Percentiles rank a stretch among this genome's conserved stretches.
Conservation (phyloP, 208 protist genomes). For the Acanthamoeba lenticulata region DNA sequence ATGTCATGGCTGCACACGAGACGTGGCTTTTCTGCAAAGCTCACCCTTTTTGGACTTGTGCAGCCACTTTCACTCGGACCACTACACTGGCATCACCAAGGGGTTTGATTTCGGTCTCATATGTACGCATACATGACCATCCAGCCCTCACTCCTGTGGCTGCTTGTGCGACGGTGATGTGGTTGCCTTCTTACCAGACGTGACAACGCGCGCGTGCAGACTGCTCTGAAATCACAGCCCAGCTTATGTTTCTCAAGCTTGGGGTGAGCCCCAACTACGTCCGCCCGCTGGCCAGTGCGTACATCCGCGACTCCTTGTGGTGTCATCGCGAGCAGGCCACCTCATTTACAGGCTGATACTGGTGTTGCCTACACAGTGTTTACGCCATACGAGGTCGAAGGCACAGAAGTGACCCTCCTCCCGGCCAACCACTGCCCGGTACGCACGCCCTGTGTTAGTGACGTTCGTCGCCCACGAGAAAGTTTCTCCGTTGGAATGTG, state of each 20-base stretch:
- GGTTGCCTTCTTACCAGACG: not conserved
- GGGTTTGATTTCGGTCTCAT: not conserved
- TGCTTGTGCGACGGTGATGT: not conserved
- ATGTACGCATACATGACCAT: not conserved
- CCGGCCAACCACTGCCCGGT: conserved; percentile 61
- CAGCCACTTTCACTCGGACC: conserved; percentile 59
- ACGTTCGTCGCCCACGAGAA: not conserved
- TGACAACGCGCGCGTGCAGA: not conserved
- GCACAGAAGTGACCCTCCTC: conserved; percentile 47
- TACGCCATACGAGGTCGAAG: not conserved
- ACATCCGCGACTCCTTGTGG: not conserved
- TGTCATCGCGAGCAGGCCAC: not conserved
- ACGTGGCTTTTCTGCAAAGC: not conserved
- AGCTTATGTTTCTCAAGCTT: conserved; percentile 17
- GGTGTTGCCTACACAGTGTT: conserved; percentile 30
- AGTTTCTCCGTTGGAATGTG: not conserved
- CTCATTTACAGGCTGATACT: too few relatives aligned
- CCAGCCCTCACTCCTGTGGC: not conserved
- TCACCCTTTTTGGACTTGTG: not conserved
- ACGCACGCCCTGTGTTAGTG: not conserved
- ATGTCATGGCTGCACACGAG: not conserved
- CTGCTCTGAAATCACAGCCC: conserved; percentile 51
- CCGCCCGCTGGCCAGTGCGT: not conserved
- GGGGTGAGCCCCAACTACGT: not conserved
- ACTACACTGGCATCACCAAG: conserved; percentile 61